Evolutionary conservation across 2,329 filamentous ascomycete genomes (phyloP).

Genomic region (Onygenales sp.): DNA sequence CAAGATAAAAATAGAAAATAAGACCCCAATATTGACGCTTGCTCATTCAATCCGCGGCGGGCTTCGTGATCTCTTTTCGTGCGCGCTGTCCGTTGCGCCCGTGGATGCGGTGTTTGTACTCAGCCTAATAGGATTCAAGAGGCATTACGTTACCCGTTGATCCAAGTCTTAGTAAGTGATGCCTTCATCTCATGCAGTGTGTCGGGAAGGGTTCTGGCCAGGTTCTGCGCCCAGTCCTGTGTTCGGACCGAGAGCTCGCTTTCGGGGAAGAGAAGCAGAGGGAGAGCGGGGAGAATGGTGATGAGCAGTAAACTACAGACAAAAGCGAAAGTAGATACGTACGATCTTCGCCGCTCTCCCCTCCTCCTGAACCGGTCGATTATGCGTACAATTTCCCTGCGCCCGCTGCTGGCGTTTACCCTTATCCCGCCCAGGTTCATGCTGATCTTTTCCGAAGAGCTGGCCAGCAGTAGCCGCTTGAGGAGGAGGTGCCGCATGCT

Average conservation of each 20-base stretch:
- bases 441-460: slow-evolving; percentile 74
- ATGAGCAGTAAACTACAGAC: not conserved
- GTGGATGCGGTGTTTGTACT: no score
- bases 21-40: no score
- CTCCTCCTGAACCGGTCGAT: slow-evolving; percentile 83
- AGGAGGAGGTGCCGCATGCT: slow-evolving; percentile 90
- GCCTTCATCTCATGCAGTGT: no score
- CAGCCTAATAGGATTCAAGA: no score
- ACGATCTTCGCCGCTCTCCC: slow-evolving; percentile 74
- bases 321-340: slow-evolving; percentile 32
- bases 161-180: no score
- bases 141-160: no score
- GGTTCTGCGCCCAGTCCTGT: not conserved
- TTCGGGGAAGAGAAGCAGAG: not conserved
- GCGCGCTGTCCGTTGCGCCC: not conserved
- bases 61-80: slow-evolving; percentile 12
- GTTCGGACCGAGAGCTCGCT: not conserved
- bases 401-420: slow-evolving; percentile 67
- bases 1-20: no score
- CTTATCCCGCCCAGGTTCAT: slow-evolving; percentile 87
- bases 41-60: slow-evolving; percentile 2
- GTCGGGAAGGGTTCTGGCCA: no score
- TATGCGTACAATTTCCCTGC: slow-evolving; percentile 85
- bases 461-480: slow-evolving; percentile 68
- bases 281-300: not conserved